These are phyloP conservation scores for Fusarium tanahbumbuense DNA, from an alignment of 2,329 filamentous ascomycete species.

Conservation along the genomic window DNA sequence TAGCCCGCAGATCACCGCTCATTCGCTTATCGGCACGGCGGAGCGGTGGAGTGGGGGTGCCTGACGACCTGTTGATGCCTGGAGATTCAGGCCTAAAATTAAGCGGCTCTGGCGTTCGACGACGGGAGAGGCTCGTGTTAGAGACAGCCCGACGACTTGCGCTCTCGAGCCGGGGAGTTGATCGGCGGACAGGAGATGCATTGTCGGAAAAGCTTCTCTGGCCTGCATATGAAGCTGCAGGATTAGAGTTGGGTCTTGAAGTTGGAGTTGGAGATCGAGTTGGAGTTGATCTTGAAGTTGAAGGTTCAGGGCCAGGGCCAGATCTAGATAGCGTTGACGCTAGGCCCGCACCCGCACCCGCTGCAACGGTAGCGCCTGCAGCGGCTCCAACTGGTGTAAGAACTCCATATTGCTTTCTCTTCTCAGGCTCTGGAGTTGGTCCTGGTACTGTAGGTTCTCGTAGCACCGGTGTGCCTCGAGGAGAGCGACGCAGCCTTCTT, in stretches of 20 bases:
- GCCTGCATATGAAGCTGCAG: constrained; percentile 14
- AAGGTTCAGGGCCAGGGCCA: constrained; percentile 11
- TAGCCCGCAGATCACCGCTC: constrained; percentile 76
- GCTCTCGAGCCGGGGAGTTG: constrained; percentile 41
- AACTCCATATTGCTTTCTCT: constrained; percentile 52
- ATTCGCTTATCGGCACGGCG: constrained; percentile 74
- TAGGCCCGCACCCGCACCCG: constrained; percentile 32
- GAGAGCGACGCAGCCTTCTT: constrained; percentile 48
- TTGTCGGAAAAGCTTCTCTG: constrained; percentile 56
- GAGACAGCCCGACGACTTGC: constrained; percentile 59
- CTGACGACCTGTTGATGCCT: constrained; percentile 57
- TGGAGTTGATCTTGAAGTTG: constrained; percentile 26
- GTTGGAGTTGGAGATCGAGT: constrained; percentile 32
- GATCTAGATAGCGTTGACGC: constrained; percentile 30
- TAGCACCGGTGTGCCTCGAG: constrained; percentile 55
- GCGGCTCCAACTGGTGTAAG: constrained; percentile 36
- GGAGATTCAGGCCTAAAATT: constrained; percentile 72
- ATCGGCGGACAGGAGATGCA: constrained; percentile 34
- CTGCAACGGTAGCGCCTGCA: constrained; percentile 24
- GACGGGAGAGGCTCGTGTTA: constrained; percentile 65
- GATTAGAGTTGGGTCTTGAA: constrained; percentile 22
- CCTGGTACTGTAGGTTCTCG: constrained; percentile 53
- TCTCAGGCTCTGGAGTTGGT: constrained; percentile 60
- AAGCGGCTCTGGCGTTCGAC: constrained; percentile 65
- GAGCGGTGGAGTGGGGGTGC: constrained; percentile 72